Percentiles rank a stretch among this genome's conserved stretches.
Evolutionary conservation across 2,329 filamentous ascomycete species (phyloP).

Genomic region (Pseudocercospora pini-densiflorae): DNA sequence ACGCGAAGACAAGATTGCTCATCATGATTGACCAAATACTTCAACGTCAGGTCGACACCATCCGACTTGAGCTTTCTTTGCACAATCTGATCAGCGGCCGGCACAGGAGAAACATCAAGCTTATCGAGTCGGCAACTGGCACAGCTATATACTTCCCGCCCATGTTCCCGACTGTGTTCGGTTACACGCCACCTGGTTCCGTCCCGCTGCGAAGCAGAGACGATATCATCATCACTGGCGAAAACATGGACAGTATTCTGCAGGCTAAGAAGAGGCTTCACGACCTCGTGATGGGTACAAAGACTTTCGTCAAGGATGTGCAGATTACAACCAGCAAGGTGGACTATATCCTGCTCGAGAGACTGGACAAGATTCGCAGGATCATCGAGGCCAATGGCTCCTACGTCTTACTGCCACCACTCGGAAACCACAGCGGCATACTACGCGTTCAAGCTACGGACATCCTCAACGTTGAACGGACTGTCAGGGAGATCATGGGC

Average conservation of each 20-base stretch:
- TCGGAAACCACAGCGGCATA: conserved; percentile 82
- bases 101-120: conserved; percentile 95
- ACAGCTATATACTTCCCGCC: conserved; percentile 99
- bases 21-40: conserved; percentile 97
- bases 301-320: conserved; percentile 83
- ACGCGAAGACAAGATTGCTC: conserved; percentile 92
- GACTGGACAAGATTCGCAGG: conserved; percentile 95
- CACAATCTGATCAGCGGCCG: conserved; percentile 93
- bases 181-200: conserved; percentile 83
- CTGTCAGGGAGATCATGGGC: conserved; percentile 93
- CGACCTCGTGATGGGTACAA: conserved; percentile 78
- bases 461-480: conserved; percentile 91
- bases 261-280: conserved; percentile 90
- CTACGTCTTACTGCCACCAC: conserved; percentile 86
- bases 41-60: conserved; percentile 73
- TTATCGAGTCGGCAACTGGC: conserved; percentile 92
- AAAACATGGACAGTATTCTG: conserved; percentile 80
- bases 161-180: conserved; percentile 88
- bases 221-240: conserved; percentile 94
- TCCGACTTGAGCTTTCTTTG: conserved; percentile 82
- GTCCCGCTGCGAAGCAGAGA: conserved; percentile 76
- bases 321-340: conserved; percentile 89
- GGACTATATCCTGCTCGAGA: conserved; percentile 87
- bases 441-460: conserved; percentile 93
- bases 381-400: conserved; percentile 97